Evolutionary conservation across 192 early-diverging fungal species (phyloP), one percentile per base, ranked within the genome.

Genomic region (Paraglomus brasilianum): DNA sequence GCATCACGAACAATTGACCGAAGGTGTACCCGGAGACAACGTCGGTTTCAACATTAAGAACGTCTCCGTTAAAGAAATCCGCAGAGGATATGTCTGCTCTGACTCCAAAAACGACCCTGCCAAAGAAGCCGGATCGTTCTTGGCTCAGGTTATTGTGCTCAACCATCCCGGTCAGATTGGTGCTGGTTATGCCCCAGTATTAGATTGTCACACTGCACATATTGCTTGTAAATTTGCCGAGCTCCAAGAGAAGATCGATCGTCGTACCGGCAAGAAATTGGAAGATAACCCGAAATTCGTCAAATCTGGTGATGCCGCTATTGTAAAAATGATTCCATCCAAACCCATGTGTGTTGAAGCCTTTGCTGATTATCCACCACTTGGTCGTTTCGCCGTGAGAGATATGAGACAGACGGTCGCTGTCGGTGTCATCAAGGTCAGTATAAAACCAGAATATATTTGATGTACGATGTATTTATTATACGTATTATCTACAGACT

Each of bases 1-100:
- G 94, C 95, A 98, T 86, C 94, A 96, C 89, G 91, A 98, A 82
- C 80, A 86, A 73, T 86, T 96, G 74, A 75, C 75, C 67, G 87
- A 96, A 85, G 93, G 91, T 84, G 80, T 83, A 62, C 92, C 95
- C 71, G 95, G 95, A 72, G 95, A 97, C 89, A 94, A 96, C 89
- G 93, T 97, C 77, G 95, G 94, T 78, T 94, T 97, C 90, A 96
- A 96, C 91, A 88, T 96, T 86, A 97, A 94, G 93, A 94, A 93
- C 90, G 92, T 95, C 52, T 93, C 93, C 68, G 92, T 93, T 83
- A 96, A 94, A 90, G 92, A 95, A 80, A 96, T 96, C 84, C 94
- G 93, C 76, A 92, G 93, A 88, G 95, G 94, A 79, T 86, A 89
- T 82, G 94, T 96, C 84, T 89, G 88, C 87, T 93, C 91, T 69